Percentiles rank a stretch among this genome's conserved stretches.
Evolutionary conservation across 2,329 filamentous ascomycete genomes (phyloP).

Genomic region (Chalaropsis thielavioides): DNA sequence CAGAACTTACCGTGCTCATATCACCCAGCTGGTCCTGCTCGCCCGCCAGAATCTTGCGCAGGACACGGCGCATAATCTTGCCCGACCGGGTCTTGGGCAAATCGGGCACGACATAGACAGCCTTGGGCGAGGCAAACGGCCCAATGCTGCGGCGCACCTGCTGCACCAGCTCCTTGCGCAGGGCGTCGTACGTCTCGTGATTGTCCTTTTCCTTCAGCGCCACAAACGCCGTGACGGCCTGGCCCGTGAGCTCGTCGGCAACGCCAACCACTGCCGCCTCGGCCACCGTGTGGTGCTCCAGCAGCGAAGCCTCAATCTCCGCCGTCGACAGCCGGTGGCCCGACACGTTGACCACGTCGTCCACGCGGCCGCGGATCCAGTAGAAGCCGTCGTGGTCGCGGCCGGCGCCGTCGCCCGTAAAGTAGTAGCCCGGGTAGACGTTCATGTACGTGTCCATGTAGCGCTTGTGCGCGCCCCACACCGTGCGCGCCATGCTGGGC

Average conservation of each 20-base stretch:
- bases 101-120: conserved; percentile 78
- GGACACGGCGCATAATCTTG: conserved; percentile 96
- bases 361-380: conserved; percentile 97
- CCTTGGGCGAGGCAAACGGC: conserved; percentile 92
- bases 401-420: conserved; percentile 85
- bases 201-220: conserved; percentile 81
- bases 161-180: conserved; percentile 84
- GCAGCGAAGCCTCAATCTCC: conserved; percentile 91
- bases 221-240: conserved; percentile 95
- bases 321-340: conserved; percentile 93
- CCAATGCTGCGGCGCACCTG: conserved; percentile 97
- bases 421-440: conserved; percentile 96
- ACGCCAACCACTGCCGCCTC: conserved; percentile 94
- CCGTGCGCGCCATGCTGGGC: conserved; percentile 96
- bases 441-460: conserved; percentile 99
- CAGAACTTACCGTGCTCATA: conserved; percentile 76
- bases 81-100: conserved; percentile 93
- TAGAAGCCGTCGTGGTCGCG: conserved; percentile 98
- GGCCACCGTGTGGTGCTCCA: conserved; percentile 79
- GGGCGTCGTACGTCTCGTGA: conserved; percentile 52
- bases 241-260: conserved; percentile 82
- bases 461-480: conserved; percentile 93
- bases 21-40: conserved; percentile 97
- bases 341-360: conserved; percentile 96
- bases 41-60: conserved; percentile 92